A percentile compares a stretch with the other conserved stretches of the same genome.
These are phyloP conservation scores for Melanomma pulvis-pyrius DNA, from an alignment of 495 filamentous ascomycete species.

Conservation along the genomic window DNA sequence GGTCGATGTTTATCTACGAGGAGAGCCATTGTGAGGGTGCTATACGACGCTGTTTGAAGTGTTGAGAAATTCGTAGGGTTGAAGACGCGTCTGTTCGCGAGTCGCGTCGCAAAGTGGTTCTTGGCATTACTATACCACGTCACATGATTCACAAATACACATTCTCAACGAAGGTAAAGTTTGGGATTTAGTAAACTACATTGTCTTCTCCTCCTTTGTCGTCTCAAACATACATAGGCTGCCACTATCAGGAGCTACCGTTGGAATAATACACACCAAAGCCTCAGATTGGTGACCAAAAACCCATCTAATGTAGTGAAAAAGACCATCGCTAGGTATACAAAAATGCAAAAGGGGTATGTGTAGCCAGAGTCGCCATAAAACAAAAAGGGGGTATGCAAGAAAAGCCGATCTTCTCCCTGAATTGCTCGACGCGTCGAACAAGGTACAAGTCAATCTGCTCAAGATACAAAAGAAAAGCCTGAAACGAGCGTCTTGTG, in stretches of 20 bases:
- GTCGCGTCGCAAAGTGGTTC: conserved; percentile 24
- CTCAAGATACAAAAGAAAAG: conserved; percentile 7
- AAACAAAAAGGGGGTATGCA: not conserved
- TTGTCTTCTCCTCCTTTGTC: not conserved
- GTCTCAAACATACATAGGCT: not conserved
- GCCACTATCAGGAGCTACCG: conserved; percentile 1
- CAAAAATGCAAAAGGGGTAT: conserved; percentile 19
- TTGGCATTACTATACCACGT: conserved; percentile 5
- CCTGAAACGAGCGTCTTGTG: not conserved
- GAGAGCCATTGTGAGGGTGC: conserved; percentile 60
- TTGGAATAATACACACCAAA: conserved; percentile 4
- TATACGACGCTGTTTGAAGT: not conserved
- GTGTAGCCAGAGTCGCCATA: not conserved
- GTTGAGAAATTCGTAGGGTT: not conserved
- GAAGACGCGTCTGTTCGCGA: not conserved
- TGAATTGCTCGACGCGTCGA: not conserved
- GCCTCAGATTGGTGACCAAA: not conserved
- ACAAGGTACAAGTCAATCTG: not conserved
- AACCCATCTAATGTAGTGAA: not conserved
- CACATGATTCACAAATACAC: not conserved
- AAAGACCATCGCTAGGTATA: not conserved
- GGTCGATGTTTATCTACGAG: conserved; percentile 95
- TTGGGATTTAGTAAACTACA: not conserved
- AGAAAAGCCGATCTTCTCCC: not conserved
- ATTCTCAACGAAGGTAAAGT: too few relatives aligned